Percentiles rank a stretch among this genome's conserved stretches.
These are phyloP conservation scores for Penicillium fuscoglaucum DNA, from an alignment of 2,329 filamentous ascomycete genomes.

Conservation along the genomic window DNA sequence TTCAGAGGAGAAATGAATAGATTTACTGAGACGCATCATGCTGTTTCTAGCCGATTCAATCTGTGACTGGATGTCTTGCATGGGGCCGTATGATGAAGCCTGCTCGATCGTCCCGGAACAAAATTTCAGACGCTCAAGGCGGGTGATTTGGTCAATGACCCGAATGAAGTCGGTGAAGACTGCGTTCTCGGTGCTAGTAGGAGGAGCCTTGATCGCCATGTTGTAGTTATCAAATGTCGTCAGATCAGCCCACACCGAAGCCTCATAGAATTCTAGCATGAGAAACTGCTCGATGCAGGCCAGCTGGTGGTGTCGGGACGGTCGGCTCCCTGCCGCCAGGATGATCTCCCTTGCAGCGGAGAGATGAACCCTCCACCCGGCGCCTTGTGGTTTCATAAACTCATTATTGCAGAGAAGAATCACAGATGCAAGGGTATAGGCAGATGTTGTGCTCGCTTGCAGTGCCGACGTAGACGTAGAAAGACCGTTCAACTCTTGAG, in stretches of 20 bases:
- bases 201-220: constrained; percentile 9
- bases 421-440: constrained; percentile 19
- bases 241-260: constrained; percentile 16
- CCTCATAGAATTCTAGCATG: constrained; percentile 22
- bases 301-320: not conserved
- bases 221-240: constrained; percentile 21
- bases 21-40: constrained; percentile 4
- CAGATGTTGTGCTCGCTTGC: constrained; percentile 2
- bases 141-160: constrained; percentile 23
- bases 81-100: not conserved
- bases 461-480: not conserved
- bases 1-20: constrained; percentile 11
- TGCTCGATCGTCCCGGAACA: not conserved
- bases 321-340: not conserved
- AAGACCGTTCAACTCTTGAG: constrained; percentile 6
- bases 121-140: constrained; percentile 14
- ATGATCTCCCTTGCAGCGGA: constrained; percentile 24
- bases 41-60: constrained; percentile 4
- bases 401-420: constrained; percentile 25
- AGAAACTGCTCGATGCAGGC: constrained; percentile 21
- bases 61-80: constrained; percentile 5
- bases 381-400: constrained; percentile 21
- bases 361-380: constrained; percentile 22
- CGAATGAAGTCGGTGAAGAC: constrained; percentile 24
- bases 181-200: constrained; percentile 10